These are phyloP conservation scores for Dactylellina parvicollis DNA, from an alignment of 2,329 filamentous ascomycete genomes.

Conservation along the genomic window DNA sequence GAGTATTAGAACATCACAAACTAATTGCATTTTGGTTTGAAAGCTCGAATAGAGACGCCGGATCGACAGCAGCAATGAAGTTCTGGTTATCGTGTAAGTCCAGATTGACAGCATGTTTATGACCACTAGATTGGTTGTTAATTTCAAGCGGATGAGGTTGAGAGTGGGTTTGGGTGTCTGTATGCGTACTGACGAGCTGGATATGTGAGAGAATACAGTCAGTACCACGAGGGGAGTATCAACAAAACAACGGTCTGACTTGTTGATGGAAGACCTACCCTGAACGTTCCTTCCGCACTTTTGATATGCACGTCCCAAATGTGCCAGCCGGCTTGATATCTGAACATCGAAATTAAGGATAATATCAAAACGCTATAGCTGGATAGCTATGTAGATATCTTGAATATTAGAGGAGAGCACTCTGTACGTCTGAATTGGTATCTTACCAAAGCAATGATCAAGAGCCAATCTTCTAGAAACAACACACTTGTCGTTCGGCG, in stretches of 20 bases:
- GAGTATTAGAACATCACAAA: slow-evolving; percentile 41
- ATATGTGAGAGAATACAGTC: neutral
- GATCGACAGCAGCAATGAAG: slow-evolving; percentile 41
- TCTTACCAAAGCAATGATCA: slow-evolving; percentile 38
- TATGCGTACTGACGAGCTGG: slow-evolving; percentile 44
- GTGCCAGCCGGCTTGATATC: slow-evolving; percentile 46
- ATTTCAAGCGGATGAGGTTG: neutral
- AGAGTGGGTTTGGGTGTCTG: neutral
- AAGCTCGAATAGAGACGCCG: slow-evolving; percentile 48
- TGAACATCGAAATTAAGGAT: slow-evolving; percentile 32
- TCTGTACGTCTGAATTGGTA: no score
- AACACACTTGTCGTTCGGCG: slow-evolving; percentile 22
- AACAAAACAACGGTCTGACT: neutral
- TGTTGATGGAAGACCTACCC: slow-evolving; percentile 2
- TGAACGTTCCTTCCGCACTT: slow-evolving; percentile 46
- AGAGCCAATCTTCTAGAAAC: slow-evolving; percentile 49
- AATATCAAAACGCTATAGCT: slow-evolving; percentile 37
- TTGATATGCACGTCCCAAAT: slow-evolving; percentile 50
- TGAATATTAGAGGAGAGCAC: no score
- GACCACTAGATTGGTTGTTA: slow-evolving; percentile 32
- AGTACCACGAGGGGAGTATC: no score
- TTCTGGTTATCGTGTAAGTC: slow-evolving; percentile 48
- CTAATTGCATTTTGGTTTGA: slow-evolving; percentile 38
- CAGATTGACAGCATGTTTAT: slow-evolving; percentile 41
- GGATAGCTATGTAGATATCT: slow-evolving; percentile 14